Base-by-base conservation (phyloP, 108 stramenopile genomes). In the Stephanodiscus minutulus region DNA sequence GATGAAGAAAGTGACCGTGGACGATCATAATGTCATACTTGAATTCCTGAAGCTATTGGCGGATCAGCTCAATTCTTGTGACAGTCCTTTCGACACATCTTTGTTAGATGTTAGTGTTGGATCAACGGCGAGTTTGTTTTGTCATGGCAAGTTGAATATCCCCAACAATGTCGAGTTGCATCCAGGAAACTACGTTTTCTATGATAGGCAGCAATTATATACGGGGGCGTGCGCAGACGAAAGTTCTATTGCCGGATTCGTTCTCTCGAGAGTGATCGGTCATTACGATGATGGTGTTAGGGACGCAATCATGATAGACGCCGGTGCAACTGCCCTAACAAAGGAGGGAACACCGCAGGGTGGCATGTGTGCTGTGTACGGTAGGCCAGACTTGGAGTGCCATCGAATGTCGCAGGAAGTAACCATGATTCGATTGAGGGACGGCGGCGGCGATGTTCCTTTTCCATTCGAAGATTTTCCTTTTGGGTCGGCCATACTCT, bases 391-490 rank as follows among this genome's bases (percentile, higher is more conserved):
- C 2, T 36, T 79, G 55, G 77, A 79, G 15, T 73, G 72, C 48
- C 68, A 74, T 61, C 33, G 73, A n/a, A 79, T 79, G 77, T 74
- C 73, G 24, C 77, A 79, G 28, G 77, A 79, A 53, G 39, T 68
- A 27, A 73, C 66, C 20, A 74, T 79, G 72, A 72, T 72, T 37
- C 24, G 72, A 59, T 37, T 27, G n/a, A 70, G 27, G n/a, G 68
- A 39, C 12, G 36, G 58, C 24, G 36, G 36, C 28, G n/a, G 29
- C 28, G 29, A 11, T n/a, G 31, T 22, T 48, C 28, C 48, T 24
- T 73, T 68, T 67, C 73, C 73, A 7, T 79, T 79, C 44, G 56
- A 67, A 37, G 67, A 68, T n/a, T 79, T 74, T 57, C 73, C 77
- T n/a, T 21, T 79, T 0, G 77, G 77, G 10, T 68, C 65, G 25